Conservation (phyloP, 1,284 basidiomycete genomes). For the Porphyrellus sp. region DNA sequence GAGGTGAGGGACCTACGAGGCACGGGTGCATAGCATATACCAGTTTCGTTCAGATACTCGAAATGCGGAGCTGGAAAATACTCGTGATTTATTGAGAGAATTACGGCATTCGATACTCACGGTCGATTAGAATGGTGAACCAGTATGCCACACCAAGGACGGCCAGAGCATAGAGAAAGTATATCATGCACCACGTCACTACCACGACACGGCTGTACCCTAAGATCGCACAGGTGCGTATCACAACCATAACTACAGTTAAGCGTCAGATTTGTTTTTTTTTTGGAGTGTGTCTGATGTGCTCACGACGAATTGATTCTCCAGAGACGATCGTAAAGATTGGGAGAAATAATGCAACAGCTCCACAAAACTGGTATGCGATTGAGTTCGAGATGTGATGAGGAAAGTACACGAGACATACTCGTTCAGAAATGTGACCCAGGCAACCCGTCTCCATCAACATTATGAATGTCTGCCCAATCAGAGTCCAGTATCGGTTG, state of each 20-base stretch:
- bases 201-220: conserved; percentile 8
- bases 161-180: conserved; percentile 8
- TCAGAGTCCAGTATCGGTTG: conserved; percentile 27
- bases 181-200: conserved; percentile 1
- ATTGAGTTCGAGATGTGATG: not conserved
- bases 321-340: conserved; percentile 16
- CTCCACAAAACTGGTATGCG: conserved; percentile 19
- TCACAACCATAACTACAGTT: conserved; percentile 22
- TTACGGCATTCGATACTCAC: conserved; percentile 10
- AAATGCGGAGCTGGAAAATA: conserved; percentile 6
- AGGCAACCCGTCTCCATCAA: conserved; percentile 26
- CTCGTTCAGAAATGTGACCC: conserved; percentile 12
- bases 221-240: conserved; percentile 26
- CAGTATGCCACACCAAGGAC: not conserved
- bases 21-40: conserved; percentile 9
- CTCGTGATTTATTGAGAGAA: not conserved
- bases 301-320: conserved; percentile 28
- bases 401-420: conserved; percentile 1
- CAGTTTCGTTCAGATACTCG: conserved; percentile 4
- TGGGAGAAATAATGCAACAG: conserved; percentile 7
- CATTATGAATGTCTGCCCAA: conserved; percentile 21
- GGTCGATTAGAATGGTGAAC: not conserved
- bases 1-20: conserved; percentile 12
- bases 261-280: not conserved
- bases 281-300: not conserved